phyloP scores from a whole-genome alignment of 306 rosid species.

The Malus asiatica region DNA sequence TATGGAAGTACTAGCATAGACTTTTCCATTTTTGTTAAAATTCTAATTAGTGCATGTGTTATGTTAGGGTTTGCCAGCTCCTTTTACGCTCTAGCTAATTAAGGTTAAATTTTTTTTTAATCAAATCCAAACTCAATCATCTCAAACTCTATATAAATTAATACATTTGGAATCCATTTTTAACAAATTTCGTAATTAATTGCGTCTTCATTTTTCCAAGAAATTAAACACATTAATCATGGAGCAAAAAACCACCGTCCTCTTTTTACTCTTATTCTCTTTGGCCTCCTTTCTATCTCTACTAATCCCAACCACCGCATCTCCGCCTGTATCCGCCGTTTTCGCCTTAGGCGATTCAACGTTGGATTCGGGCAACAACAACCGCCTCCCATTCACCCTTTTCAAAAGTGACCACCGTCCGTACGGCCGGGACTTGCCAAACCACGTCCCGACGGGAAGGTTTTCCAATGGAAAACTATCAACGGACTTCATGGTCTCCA shows the following conservation, averaged over 20 bases:
- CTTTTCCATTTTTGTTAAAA: no score
- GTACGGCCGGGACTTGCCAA: slow-evolving; percentile 32
- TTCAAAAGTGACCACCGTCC: slow-evolving; percentile 22
- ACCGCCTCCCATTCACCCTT: not conserved
- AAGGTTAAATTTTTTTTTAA: not conserved
- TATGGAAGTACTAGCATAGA: not conserved
- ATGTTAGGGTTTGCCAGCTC: not conserved
- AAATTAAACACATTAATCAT: not conserved
- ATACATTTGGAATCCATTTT: not conserved
- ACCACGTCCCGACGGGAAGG: slow-evolving; percentile 23
- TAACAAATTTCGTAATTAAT: not conserved
- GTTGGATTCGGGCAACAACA: slow-evolving; percentile 39
- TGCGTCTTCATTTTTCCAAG: not conserved
- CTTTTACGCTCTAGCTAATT: not conserved
- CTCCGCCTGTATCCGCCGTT: slow-evolving; percentile 7
- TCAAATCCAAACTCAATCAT: not conserved
- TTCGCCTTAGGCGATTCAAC: slow-evolving; percentile 51
- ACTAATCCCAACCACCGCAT: not conserved
- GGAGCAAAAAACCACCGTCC: not conserved
- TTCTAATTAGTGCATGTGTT: not conserved
- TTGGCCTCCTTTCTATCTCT: not conserved
- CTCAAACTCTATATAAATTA: not conserved
- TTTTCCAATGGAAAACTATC: slow-evolving; percentile 33
- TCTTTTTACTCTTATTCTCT: not conserved
- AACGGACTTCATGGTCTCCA: slow-evolving; percentile 27